Evolutionary conservation across 192 early-diverging fungal species (phyloP), one percentile per base, ranked within the genome.

Genomic region (Entomortierella beljakovae): DNA sequence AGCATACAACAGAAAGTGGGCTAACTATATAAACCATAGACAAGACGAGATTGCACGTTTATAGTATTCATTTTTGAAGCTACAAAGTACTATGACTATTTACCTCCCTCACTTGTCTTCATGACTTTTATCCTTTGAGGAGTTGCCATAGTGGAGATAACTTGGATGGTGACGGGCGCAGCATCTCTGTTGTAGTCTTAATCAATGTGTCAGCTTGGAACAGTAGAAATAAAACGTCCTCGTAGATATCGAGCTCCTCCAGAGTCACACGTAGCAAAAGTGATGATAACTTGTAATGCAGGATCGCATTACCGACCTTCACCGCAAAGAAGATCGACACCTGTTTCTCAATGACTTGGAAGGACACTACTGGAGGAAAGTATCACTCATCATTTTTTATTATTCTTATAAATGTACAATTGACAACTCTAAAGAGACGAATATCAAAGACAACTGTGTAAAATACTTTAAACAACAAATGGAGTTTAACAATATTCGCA

Each of bases 131-230:
- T 49, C 26, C 40, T 59, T 3, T 58, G 15, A 15, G 43, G 65
- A 57, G 65, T 58, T 5, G 38, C 56, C 25, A 50, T 35, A 31
- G 56, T 58, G 3, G 55, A 56, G 32, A 68, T 42, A 49, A 33
- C 20, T 15, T 25, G 35, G 32, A 32, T 40, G n/a, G 23, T 10
- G 28, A 58, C 34, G 25, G 65, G 56, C 22, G 15, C 18, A 64
- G 33, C 28, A 42, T 22, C n/a, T 53, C 50, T 0, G 4, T 28
- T 6, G 61, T 38, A 18, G 43, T 34, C 22, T 22, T 53, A 43
- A 53, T 38, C 34, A 64, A 25, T 6, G 61, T 29, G 33, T 52
- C 49, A 2, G 33, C 61, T 37, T 64, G 61, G 34, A 64, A 64
- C 15, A 64, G 26, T 5, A n/a, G 50, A 53, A 52, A 64, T 18